Evolutionary conservation across 768 basidiomycete species (phyloP), one percentile per base, ranked within the genome.

Genomic region (Fomitopsis serialis): DNA sequence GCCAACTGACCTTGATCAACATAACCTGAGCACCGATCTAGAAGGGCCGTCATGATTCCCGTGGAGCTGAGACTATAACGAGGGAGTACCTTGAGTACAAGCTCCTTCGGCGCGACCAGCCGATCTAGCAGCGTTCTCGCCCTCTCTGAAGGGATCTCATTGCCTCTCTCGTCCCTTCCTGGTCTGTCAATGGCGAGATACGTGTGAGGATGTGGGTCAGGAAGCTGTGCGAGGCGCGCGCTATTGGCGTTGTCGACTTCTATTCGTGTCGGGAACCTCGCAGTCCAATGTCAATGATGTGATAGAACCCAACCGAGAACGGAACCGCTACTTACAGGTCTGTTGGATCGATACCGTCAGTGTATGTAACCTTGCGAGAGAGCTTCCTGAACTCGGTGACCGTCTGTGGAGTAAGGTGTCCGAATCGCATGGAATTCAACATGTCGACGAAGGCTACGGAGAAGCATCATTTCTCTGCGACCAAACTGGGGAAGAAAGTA

Each of bases 351-450:
- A 94, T 83, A 1, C 81, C 83, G 58, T 94, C 92, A 1, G 71
- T 64, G 61, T 92, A 92, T 1, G 54, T 54, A 11, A 92, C 74
- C 22, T 67, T 61, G 13, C 91, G 77, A 2, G 77, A 74, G 19
- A 95, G 75, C 1, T 58, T 58, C 45, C 68, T 66, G 70, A 97
- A 91, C 2, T 73, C 71, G 10, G 60, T 58, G 3, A 74, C 66
- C 34, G 78, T 77, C 5, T 68, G 64, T 0, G 69, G 50, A 21
- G 77, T 71, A 42, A 92, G 66, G 37, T 67, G 68, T 1, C 93
- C 94, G 61, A 87, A 85, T 19, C 94, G 82, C 86, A 96, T 88
- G 49, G 82, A 77, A 62, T 95, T 95, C 42, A 97, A 73, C 81
- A 96, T 90, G 60, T 90, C 78, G 53, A 92, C 80, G 63, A 97